Base-by-base conservation (phyloP, 1,139 yeast species). In the Pichia sp. region DNA sequence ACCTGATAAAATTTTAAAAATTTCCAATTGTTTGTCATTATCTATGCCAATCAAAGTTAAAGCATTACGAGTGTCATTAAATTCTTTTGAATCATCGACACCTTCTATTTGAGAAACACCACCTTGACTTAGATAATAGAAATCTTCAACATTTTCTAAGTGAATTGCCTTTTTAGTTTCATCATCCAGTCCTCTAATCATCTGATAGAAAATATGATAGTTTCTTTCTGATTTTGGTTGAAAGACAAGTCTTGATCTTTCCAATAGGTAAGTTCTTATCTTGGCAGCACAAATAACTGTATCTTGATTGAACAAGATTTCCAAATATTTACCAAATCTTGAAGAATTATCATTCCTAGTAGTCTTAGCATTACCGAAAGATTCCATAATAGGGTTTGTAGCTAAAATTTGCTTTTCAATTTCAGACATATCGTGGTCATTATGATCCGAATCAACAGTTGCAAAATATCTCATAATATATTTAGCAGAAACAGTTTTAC, bases 381-480 rank as follows among this genome's bases (percentile, higher is more conserved):
- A 94, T 66, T 91, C 98, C 93, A 91, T 88, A 53, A 91, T 91
- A 5, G 98, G 98, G 60, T 91, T 91, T 1, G 98, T 91, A 15
- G 98, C 98, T 58, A 91, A 71, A 44, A 91, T 93, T 65, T 85
- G 96, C 59, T 85, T 83, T 64, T 91, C 98, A 24, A 93, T 93
- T 46, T 83, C 84, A 35, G 94, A 82, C 82, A 91, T 81, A 52
- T 86, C 93, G 37, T 79, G 74, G 17, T 53, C 48, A 54, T 72
- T 73, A 41, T 65, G 68, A 36, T 71, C 67, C 14, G 61, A 52
- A 41, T 89, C 97, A 17, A 91, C 96, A 9, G 95, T 80, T 4
- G 98, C 97, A 63, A 91, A 89, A 63, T 88, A 91, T 60, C 97
- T 77, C 98, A 91, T 91, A 51, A 91, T 91, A 62, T 85, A 91